A percentile compares a stretch with the other conserved stretches of the same genome.
These are phyloP conservation scores for Beauveria australis DNA, from an alignment of 2,329 filamentous ascomycete species.

Conservation along the genomic window DNA sequence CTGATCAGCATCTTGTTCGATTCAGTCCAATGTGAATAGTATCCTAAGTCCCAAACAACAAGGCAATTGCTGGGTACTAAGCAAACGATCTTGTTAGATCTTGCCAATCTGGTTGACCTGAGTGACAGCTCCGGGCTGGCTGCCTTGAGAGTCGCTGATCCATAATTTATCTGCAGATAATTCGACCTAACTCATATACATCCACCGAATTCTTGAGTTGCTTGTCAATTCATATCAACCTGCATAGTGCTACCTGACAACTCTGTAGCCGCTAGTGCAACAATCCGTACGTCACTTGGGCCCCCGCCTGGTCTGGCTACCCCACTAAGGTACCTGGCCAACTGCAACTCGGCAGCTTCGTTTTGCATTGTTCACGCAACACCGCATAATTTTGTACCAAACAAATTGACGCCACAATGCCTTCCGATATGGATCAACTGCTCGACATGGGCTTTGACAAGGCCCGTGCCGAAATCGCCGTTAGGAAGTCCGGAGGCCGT, in stretches of 20 bases:
- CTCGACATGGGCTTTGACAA: constrained; percentile 76
- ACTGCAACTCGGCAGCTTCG: not conserved
- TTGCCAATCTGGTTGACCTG: too few species aligned
- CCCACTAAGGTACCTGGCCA: not conserved
- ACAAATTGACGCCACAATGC: constrained; percentile 23
- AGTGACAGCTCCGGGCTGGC: too few species aligned
- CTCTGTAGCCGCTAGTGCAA: not conserved
- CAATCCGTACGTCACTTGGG: constrained; percentile 3
- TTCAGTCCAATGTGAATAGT: too few species aligned
- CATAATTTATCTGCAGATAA: not conserved
- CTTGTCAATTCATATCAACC: not conserved
- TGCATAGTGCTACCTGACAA: not conserved
- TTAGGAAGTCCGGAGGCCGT: constrained; percentile 77
- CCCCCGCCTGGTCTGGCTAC: not conserved
- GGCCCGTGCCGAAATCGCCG: constrained; percentile 70
- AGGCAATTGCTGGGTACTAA: too few species aligned
- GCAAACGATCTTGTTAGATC: too few species aligned
- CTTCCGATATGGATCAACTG: constrained; percentile 52
- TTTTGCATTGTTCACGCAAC: not conserved
- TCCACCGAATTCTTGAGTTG: not conserved
- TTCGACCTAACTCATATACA: not conserved
- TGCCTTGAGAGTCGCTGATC: not conserved
- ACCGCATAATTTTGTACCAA: not conserved
- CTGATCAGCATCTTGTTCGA: too few species aligned
- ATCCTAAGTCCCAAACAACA: too few species aligned